Base-by-base conservation (phyloP, 208 protist genomes). In the Leishmania turanica region DNA sequence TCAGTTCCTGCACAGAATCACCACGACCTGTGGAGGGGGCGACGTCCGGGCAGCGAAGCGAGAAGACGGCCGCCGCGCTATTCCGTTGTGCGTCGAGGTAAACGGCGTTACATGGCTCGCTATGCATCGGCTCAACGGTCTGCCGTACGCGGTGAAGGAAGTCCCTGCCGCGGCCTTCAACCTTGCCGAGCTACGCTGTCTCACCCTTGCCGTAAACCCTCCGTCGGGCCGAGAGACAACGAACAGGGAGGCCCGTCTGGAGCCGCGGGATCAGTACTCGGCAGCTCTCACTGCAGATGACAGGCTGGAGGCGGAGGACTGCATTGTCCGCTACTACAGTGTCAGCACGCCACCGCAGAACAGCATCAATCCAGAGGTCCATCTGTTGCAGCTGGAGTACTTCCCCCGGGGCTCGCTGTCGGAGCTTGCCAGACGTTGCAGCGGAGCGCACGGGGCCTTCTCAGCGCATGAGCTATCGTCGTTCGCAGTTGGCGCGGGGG, bases 121-220 rank as follows among this genome's bases (percentile, higher is more conserved):
- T 8, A 84, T 81, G 15, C 83, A 92, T 76, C 81, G 88, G 1
- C 80, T 88, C 19, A 89, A 90, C 75, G 92, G 92, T 0, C 75
- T 90, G 65, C 89, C 87, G 15, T 95, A 95, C 81, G 85, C 84
- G 11, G 87, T 93, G 45, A 95, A 95, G 81, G 92, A 95, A 75
- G 84, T 95, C 24, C 81, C 81, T 27, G 58, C 76, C n/a, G 58
- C 64, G 0, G 81, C 70, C 21, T 84, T 84, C 68, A 84, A 80
- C 71, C 37, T 47, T 6, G 68, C 76, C 17, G 81, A 84, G 37
- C 81, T 66, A 71, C 83, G 37, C 54, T 82, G 58, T 27, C 40
- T 77, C 9, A 80, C 81, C 24, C 83, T 79, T 31, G 74, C 70
- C 54, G 74, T 77, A 56, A 47, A 9, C 47, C 21, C 66, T 51